Evolutionary conservation across 192 early-diverging fungal species (phyloP), one percentile per base, ranked within the genome.

Genomic region (Piromyces sp.): DNA sequence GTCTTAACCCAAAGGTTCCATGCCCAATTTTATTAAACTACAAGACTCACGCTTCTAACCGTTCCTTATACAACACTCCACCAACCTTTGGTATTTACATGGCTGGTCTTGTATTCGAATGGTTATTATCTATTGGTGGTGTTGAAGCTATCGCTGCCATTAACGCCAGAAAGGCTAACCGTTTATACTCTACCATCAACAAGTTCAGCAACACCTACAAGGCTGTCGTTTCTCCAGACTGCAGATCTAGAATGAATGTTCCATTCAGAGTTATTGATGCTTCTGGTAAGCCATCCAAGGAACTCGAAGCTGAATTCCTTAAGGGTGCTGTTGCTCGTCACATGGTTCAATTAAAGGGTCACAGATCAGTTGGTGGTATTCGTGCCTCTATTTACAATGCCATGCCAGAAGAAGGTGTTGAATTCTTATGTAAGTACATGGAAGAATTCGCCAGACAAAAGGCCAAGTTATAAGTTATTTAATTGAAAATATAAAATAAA

Each of bases 51-150:
- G 91, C 88, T 80, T 89, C 93, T 68, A 92, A 94, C 82, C 89
- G 92, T 80, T 96, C 95, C 7, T 88, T 99, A 85, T 96, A 97
- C 89, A 97, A 99, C 84, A 99, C 97, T 31, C 97, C 97, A 68
- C 96, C 97, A 19, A 96, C 94, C 58, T 99, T 94, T 87, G 78
- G 51, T 38, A 95, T 99, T 83, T 99, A 98, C 87, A 92, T 99
- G 78, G 91, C 94, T 13, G 93, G 93, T 30, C 88, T 98, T 14
- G 94, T 97, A 26, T 94, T 97, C 88, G 90, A 97, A 82, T 95
- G 94, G 93, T 87, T 94, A 33, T 81, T 92, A 80, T 85, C 85
- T 26, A 84, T 88, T 80, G 92, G 93, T 12, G 96, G 96, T 3
- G 81, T 99, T 12, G 86, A 86, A 7, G 89, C 82, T 13, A 93